A percentile compares a stretch with the other conserved stretches of the same genome.
Conservation (phyloP, 1,139 yeast genomes). For the Groenewaldozyma auringiensis region DNA sequence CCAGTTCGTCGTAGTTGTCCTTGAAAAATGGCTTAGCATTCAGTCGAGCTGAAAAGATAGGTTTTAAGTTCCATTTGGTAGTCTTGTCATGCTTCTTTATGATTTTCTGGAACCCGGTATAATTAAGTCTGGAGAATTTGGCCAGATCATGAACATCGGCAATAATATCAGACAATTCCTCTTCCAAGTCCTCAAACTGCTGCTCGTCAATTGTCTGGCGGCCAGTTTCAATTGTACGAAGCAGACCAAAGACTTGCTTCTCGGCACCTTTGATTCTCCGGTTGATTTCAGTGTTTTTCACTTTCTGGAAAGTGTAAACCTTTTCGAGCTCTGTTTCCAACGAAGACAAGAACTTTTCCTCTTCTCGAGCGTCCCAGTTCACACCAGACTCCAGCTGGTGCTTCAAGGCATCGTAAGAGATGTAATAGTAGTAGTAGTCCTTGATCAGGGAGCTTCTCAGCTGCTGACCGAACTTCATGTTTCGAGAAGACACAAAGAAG, state of each 20-base stretch:
- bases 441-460: conserved; percentile 35
- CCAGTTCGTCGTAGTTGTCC: conserved; percentile 83
- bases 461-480: conserved; percentile 39
- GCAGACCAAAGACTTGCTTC: conserved; percentile 54
- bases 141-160: conserved; percentile 97
- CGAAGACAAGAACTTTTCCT: conserved; percentile 67
- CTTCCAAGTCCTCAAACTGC: conserved; percentile 86
- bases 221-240: conserved; percentile 37
- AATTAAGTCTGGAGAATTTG: conserved; percentile 82
- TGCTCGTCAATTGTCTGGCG: conserved; percentile 42
- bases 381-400: conserved; percentile 65
- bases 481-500: not conserved
- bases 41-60: conserved; percentile 86
- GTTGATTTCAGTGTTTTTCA: conserved; percentile 74
- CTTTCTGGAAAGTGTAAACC: conserved; percentile 82
- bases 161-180: conserved; percentile 83
- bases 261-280: conserved; percentile 81
- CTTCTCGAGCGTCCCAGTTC: conserved; percentile 67
- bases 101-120: conserved; percentile 93
- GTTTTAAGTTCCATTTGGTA: conserved; percentile 75
- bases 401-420: conserved; percentile 84
- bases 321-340: conserved; percentile 82
- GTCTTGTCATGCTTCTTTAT: conserved; percentile 93
- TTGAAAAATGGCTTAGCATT: conserved; percentile 92
- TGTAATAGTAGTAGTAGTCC: conserved; percentile 84